A percentile compares a stretch with the other conserved stretches of the same genome.
phyloP scores from a whole-genome alignment of 163 green algal species.

The Coccomyxa subellipsoidea region DNA sequence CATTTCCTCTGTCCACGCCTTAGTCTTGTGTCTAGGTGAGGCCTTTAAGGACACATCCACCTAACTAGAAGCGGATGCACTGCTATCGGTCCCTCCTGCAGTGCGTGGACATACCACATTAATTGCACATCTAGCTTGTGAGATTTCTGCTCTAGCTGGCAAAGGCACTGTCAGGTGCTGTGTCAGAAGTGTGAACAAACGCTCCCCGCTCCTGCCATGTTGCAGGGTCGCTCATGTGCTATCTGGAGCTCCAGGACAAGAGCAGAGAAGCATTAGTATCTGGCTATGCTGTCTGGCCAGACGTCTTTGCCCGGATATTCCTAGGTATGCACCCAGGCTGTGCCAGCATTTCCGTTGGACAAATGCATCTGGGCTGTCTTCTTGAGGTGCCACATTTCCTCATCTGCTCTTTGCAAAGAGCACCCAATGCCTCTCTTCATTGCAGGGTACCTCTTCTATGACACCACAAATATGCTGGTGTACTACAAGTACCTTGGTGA shows the following conservation, averaged over 20 bases:
- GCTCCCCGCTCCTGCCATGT: background rate
- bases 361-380: too few relatives aligned
- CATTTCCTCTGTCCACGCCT: background rate
- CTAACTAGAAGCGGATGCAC: background rate
- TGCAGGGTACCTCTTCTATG: background rate
- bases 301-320: constrained; percentile 2
- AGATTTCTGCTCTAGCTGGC: too few relatives aligned
- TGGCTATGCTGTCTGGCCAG: background rate
- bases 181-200: too few relatives aligned
- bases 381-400: background rate
- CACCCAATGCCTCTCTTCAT: background rate
- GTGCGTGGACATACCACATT: too few relatives aligned
- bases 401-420: background rate
- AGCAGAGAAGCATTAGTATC: background rate
- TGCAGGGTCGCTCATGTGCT: constrained; percentile 3
- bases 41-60: background rate
- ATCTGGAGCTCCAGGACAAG: background rate
- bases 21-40: background rate
- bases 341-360: background rate
- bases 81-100: too few relatives aligned
- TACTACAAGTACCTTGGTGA: constrained; percentile 22
- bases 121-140: too few relatives aligned
- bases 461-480: constrained; percentile 4
- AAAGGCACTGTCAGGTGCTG: too few relatives aligned
- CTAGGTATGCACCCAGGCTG: background rate